Conservation (phyloP, 805 yeast species). For the Saccharomycopsis microspora region DNA sequence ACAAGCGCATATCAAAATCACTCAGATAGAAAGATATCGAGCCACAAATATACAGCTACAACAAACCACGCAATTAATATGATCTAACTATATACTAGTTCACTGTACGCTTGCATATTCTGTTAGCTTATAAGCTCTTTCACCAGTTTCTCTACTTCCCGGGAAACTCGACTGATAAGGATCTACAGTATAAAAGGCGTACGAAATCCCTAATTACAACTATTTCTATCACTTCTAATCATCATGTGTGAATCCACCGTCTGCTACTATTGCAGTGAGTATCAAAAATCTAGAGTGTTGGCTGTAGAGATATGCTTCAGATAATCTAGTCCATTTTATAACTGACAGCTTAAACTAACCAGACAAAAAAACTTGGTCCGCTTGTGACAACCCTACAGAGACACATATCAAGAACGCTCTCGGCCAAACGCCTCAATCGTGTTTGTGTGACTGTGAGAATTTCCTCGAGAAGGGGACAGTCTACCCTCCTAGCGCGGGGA, state of each 20-base stretch:
- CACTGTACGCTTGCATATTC: too few species aligned
- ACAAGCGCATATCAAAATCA: too few species aligned
- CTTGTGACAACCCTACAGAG: constrained; percentile 4
- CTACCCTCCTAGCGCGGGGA: constrained; percentile 12
- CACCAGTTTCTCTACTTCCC: too few species aligned
- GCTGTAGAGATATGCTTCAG: not conserved
- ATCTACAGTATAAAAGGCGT: too few species aligned
- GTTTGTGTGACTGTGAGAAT: constrained; percentile 13
- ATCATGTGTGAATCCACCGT: constrained; percentile 11
- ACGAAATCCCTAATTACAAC: not conserved
- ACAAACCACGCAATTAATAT: too few species aligned
- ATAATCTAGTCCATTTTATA: not conserved
- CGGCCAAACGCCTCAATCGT: constrained; percentile 7
- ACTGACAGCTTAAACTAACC: not conserved
- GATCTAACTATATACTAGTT: too few species aligned
- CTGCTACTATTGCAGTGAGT: constrained; percentile 11
- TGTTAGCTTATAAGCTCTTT: too few species aligned
- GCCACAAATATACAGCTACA: too few species aligned
- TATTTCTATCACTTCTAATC: not conserved
- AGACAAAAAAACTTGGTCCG: constrained; percentile 9
- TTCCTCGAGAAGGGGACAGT: constrained; percentile 7
- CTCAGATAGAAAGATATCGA: too few species aligned
- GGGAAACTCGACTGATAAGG: too few species aligned
- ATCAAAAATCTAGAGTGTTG: not conserved
- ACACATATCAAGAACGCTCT: constrained; percentile 3